Evolutionary conservation across 129 eudicot species (phyloP).

Genomic region (Centaurea solstitialis): DNA sequence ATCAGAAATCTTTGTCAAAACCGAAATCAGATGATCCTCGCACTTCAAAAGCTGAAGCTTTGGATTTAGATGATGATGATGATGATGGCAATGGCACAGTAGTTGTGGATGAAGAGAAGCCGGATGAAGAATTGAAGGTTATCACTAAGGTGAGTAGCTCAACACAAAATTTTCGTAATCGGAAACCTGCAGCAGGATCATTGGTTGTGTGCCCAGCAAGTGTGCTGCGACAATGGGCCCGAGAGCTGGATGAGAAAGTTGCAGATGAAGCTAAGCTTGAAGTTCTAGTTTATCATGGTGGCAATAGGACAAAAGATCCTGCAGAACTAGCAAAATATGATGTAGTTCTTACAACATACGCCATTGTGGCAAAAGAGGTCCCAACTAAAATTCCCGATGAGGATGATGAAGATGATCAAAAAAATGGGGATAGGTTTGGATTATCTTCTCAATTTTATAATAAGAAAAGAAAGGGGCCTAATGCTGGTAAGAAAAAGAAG

Average conservation of each 20-base stretch:
- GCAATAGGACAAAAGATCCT: conserved; percentile 80
- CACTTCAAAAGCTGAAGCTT: conserved; percentile 48
- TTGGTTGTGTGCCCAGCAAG: conserved; percentile 98
- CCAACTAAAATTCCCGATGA: conserved; percentile 73
- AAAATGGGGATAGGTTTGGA: conserved; percentile 60
- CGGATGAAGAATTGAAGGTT: conserved; percentile 43
- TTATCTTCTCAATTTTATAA: conserved; percentile 50
- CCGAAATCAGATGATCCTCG: conserved; percentile 44
- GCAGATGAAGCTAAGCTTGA: conserved; percentile 54
- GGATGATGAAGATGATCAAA: conserved; percentile 72
- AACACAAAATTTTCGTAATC: conserved; percentile 31
- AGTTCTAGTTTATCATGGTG: conserved; percentile 87
- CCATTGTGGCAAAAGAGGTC: conserved; percentile 89
- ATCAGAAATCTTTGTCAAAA: conserved; percentile 45
- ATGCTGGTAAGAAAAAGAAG: conserved; percentile 62
- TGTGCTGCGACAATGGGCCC: conserved; percentile 90
- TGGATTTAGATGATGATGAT: conserved; percentile 90
- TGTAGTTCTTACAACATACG: conserved; percentile 84
- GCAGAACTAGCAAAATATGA: conserved; percentile 70
- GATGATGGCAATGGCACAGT: conserved; percentile 47
- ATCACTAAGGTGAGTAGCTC: conserved; percentile 54
- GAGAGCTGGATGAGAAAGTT: conserved; percentile 91
- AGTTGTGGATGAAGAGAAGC: conserved; percentile 42
- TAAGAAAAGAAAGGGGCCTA: conserved; percentile 48
- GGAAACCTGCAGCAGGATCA: conserved; percentile 86